A percentile compares a stretch with the other conserved stretches of the same genome.
Conservation (phyloP, 305 asterid species). For the Fraxinus nigra region DNA sequence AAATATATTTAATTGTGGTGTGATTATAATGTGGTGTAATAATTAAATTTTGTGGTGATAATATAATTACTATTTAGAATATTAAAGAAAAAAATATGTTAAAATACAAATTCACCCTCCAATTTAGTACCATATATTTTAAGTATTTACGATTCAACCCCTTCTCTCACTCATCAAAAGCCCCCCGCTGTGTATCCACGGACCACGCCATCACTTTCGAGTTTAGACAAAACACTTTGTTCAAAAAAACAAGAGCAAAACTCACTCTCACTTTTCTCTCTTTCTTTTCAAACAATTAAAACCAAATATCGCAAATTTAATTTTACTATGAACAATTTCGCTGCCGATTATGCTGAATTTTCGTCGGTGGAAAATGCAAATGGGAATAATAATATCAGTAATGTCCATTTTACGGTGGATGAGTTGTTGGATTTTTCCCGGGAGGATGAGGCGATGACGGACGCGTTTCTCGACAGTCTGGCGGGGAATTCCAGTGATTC, state of each 20-base stretch:
- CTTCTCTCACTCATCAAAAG: neutral
- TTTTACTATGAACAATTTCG: neutral
- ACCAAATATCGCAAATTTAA: neutral
- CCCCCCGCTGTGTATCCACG: neutral
- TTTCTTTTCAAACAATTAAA: neutral
- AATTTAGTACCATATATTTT: neutral
- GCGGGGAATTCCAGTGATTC: slow-evolving; percentile 61
- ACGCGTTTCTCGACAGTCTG: neutral
- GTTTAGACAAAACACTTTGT: neutral
- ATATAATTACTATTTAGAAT: too few species aligned
- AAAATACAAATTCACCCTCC: neutral
- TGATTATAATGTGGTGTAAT: too few species aligned
- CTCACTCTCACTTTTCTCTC: neutral
- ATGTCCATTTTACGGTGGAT: neutral
- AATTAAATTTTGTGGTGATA: too few species aligned
- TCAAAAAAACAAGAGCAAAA: neutral
- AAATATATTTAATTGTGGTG: too few species aligned
- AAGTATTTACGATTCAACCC: neutral
- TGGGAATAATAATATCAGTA: neutral
- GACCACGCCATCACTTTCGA: neutral
- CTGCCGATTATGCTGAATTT: neutral
- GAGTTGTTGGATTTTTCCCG: slow-evolving; percentile 2
- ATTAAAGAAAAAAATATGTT: too few species aligned
- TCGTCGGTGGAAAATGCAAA: slow-evolving; percentile 34
- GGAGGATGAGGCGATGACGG: neutral